A percentile compares a stretch with the other conserved stretches of the same genome.
These are phyloP conservation scores for Phytopythium aichiense DNA, from an alignment of 352 stramenopile species.

Conservation along the genomic window DNA sequence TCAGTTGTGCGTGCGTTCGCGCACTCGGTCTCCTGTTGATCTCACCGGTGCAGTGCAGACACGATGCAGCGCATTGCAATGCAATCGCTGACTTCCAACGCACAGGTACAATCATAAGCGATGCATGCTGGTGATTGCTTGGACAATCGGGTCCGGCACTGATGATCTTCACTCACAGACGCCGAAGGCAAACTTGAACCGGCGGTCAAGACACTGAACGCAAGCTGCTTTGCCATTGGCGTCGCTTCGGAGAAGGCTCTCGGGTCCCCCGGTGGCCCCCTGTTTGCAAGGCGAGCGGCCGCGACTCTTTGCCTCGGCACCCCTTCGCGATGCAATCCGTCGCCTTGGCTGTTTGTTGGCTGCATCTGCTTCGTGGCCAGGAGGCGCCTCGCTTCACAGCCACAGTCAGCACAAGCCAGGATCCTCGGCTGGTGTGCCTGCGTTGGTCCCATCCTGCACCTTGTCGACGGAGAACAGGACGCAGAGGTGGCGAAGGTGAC, in stretches of 20 bases:
- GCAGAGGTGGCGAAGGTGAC: background rate
- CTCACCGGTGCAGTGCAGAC: background rate
- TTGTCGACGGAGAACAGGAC: background rate
- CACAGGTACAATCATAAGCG: background rate
- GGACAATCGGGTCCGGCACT: background rate
- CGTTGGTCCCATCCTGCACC: background rate
- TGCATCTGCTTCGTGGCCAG: background rate
- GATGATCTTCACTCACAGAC: slow-evolving; percentile 1
- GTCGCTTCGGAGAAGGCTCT: background rate
- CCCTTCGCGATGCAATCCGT: background rate
- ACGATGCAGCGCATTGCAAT: background rate
- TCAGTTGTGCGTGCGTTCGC: background rate
- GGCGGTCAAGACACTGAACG: background rate
- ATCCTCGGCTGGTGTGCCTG: background rate
- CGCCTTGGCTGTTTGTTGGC: background rate
- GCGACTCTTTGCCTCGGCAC: slow-evolving; percentile 5
- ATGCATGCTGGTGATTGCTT: background rate
- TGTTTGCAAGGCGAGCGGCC: background rate
- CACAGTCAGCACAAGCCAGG: background rate
- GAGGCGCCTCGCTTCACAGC: background rate
- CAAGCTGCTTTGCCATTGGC: background rate
- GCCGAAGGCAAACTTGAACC: background rate
- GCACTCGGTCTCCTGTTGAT: background rate
- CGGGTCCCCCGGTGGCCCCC: background rate
- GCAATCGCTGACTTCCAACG: background rate